phyloP scores from a whole-genome alignment of 805 yeast genomes.

The Yamadazyma olivae region DNA sequence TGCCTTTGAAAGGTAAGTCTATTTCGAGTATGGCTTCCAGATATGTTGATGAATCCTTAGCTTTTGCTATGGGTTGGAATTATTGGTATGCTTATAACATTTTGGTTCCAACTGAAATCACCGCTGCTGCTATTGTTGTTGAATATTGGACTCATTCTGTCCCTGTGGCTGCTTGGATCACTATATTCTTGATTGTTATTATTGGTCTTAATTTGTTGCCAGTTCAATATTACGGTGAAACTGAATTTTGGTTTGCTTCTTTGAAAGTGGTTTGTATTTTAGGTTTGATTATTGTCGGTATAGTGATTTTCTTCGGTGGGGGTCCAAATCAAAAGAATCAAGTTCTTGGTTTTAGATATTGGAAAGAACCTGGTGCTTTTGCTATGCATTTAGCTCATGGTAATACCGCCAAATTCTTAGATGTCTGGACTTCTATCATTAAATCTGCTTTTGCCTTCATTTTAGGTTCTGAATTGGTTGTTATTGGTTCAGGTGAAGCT shows the following conservation, averaged over 20 bases:
- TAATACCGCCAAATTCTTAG: slow-evolving; percentile 56
- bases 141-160: slow-evolving; percentile 33
- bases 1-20: slow-evolving; percentile 13
- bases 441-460: slow-evolving; percentile 62
- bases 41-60: slow-evolving; percentile 14
- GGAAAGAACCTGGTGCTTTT: slow-evolving; percentile 27
- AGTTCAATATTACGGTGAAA: slow-evolving; percentile 33
- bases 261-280: slow-evolving; percentile 28
- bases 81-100: slow-evolving; percentile 34
- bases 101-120: slow-evolving; percentile 34
- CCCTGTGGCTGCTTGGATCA: slow-evolving; percentile 38
- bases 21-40: slow-evolving; percentile 9
- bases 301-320: slow-evolving; percentile 38
- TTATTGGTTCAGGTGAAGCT: slow-evolving; percentile 62
- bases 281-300: slow-evolving; percentile 31
- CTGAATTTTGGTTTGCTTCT: slow-evolving; percentile 34
- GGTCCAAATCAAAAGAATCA: slow-evolving; percentile 32
- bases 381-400: slow-evolving; percentile 29
- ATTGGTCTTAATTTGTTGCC: slow-evolving; percentile 26
- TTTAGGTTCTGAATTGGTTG: slow-evolving; percentile 58
- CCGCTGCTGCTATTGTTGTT: slow-evolving; percentile 35
- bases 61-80: slow-evolving; percentile 34
- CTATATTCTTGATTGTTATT: slow-evolving; percentile 26
- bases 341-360: slow-evolving; percentile 45
- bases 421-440: slow-evolving; percentile 57